Percentiles rank a stretch among this genome's conserved stretches.
Evolutionary conservation across 2,329 filamentous ascomycete genomes (phyloP).

Genomic region (Trichoderma arundinaceum): DNA sequence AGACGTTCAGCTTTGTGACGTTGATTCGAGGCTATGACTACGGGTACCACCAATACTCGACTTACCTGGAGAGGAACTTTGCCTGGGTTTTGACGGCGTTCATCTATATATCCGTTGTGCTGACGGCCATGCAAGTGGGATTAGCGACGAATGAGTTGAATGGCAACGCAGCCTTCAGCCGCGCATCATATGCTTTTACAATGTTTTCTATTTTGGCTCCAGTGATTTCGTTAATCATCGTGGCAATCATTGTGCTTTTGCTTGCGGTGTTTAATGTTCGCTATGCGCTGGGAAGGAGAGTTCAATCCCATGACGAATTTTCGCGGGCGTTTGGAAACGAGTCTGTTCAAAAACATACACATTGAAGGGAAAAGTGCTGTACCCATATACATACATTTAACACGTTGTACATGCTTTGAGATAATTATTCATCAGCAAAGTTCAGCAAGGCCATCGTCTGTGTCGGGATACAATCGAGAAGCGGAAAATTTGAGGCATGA

Average conservation of each 20-base stretch:
- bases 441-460: no score
- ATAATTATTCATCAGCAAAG: no score
- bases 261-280: constrained; percentile 7
- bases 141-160: constrained; percentile 44
- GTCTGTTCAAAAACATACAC: background rate
- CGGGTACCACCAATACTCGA: constrained; percentile 23
- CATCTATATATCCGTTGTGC: constrained; percentile 51
- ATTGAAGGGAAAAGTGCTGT: background rate
- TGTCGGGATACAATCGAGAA: no score
- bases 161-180: constrained; percentile 46
- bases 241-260: background rate
- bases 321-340: background rate
- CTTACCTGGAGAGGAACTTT: constrained; percentile 44
- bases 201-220: constrained; percentile 48
- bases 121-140: constrained; percentile 56
- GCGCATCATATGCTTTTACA: constrained; percentile 52
- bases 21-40: constrained; percentile 20
- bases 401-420: no score
- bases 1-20: background rate
- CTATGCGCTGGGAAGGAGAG: background rate
- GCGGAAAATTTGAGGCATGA: no score
- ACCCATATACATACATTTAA: no score
- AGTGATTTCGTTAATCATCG: background rate
- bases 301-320: background rate
- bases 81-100: constrained; percentile 46